A percentile compares a stretch with the other conserved stretches of the same genome.
These are phyloP conservation scores for Agaricus subrufescens DNA, from an alignment of 768 basidiomycete species.

Conservation along the genomic window DNA sequence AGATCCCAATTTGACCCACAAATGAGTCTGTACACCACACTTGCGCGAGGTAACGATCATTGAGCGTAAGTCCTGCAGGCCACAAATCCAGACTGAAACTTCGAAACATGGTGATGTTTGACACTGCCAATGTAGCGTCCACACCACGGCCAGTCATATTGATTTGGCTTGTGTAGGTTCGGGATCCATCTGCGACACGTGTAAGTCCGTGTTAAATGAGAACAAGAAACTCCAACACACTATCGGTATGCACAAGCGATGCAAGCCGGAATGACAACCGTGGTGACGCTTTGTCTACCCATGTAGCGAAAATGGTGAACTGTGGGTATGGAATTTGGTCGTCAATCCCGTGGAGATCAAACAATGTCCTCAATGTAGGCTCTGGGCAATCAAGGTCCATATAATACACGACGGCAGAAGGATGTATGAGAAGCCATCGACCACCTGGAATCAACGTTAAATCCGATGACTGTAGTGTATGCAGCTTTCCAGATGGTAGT, in stretches of 20 bases:
- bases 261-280: not conserved
- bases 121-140: not conserved
- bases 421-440: not conserved
- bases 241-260: not conserved
- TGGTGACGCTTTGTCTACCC: not conserved
- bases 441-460: not conserved
- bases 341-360: not conserved
- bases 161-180: not conserved
- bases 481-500: not conserved
- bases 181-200: not conserved
- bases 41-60: too few species aligned
- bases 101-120: not conserved
- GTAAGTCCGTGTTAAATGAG: not conserved
- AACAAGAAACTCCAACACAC: not conserved
- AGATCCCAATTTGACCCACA: too few species aligned
- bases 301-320: not conserved
- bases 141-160: not conserved
- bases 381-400: not conserved
- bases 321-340: not conserved
- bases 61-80: too few species aligned
- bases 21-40: too few species aligned
- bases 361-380: not conserved
- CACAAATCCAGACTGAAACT: not conserved
- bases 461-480: not conserved
- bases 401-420: not conserved